phyloP scores from a whole-genome alignment of 345 rosid genomes.

The rapeseed (Brassica napus) region DNA sequence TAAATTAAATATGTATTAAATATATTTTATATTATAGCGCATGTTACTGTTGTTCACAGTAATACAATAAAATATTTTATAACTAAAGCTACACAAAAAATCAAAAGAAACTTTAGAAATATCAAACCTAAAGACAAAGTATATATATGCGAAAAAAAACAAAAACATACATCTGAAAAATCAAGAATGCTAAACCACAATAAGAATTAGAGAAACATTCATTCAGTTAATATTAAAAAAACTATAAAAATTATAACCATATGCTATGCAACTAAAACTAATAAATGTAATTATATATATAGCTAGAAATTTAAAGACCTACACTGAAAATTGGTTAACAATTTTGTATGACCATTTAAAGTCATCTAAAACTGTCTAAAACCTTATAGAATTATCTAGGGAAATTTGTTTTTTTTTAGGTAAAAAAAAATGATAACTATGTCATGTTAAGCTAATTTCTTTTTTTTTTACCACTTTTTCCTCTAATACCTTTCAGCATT shows the following conservation, averaged over 20 bases:
- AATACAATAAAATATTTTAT: too few species aligned
- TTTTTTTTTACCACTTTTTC: too few species aligned
- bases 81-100: neutral
- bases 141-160: neutral
- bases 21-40: too few species aligned
- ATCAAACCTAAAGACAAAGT: neutral
- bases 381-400: neutral
- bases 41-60: too few species aligned
- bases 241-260: neutral
- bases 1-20: too few species aligned
- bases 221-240: too few species aligned
- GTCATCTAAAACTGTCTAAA: neutral
- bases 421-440: too few species aligned
- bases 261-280: neutral
- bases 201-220: neutral
- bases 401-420: too few species aligned
- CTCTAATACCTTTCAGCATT: too few species aligned
- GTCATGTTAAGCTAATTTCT: too few species aligned
- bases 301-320: neutral
- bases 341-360: neutral
- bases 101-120: too few species aligned
- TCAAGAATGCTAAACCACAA: neutral
- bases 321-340: neutral
- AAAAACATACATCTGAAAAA: neutral
- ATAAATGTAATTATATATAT: too few species aligned